These are phyloP conservation scores for Cytidiella melzeri DNA, from an alignment of 768 basidiomycete species.

Conservation along the genomic window DNA sequence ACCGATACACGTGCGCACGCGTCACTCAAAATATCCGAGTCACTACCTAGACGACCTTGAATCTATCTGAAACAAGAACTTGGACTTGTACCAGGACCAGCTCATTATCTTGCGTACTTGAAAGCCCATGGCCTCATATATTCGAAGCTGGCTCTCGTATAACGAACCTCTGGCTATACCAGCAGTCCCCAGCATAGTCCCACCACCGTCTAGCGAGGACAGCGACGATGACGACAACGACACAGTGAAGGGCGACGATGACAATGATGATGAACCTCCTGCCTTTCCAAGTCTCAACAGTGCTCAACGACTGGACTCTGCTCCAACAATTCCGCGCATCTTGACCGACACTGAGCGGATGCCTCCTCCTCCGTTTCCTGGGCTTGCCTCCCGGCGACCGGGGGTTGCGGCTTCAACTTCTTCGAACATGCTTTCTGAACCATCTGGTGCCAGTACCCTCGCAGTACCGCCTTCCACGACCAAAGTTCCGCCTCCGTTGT, in stretches of 20 bases:
- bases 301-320: slow-evolving; percentile 50
- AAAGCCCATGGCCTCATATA: slow-evolving; percentile 53
- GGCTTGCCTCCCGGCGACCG: slow-evolving; percentile 30
- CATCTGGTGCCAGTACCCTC: slow-evolving; percentile 29
- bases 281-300: slow-evolving; percentile 70
- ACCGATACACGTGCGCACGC: too few species aligned
- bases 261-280: slow-evolving; percentile 56
- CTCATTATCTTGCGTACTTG: too few species aligned
- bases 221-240: slow-evolving; percentile 35
- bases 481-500: slow-evolving; percentile 40
- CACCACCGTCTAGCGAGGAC: slow-evolving; percentile 2
- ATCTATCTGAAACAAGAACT: too few species aligned
- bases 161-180: slow-evolving; percentile 26
- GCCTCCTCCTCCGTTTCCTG: slow-evolving; percentile 40
- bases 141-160: slow-evolving; percentile 48
- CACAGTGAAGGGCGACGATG: slow-evolving; percentile 32
- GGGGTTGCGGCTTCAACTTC: slow-evolving; percentile 22
- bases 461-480: slow-evolving; percentile 59
- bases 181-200: slow-evolving; percentile 31
- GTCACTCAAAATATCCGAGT: too few species aligned
- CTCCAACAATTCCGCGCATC: slow-evolving; percentile 32
- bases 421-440: slow-evolving; percentile 14
- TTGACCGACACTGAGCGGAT: slow-evolving; percentile 48
- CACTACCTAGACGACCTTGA: too few species aligned
- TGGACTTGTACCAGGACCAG: too few species aligned